A percentile compares a stretch with the other conserved stretches of the same genome.
These are phyloP conservation scores for Rosellinia necatrix DNA, from an alignment of 2,329 filamentous ascomycete genomes.

Conservation along the genomic window DNA sequence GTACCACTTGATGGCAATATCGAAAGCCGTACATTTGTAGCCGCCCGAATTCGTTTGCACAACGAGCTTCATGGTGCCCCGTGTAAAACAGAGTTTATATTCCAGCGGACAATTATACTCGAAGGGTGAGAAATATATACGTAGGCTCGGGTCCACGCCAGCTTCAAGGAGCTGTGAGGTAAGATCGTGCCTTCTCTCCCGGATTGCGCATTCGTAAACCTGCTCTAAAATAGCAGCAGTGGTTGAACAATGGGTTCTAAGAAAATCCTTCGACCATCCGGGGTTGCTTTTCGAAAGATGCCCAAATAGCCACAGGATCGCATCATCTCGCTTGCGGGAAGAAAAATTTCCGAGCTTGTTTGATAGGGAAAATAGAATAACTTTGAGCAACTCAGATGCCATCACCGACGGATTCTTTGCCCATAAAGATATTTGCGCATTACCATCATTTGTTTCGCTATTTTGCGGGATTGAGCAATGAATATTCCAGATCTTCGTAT, in stretches of 20 bases:
- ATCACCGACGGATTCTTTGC: not conserved
- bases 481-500: not conserved
- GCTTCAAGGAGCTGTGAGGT: constrained; percentile 9
- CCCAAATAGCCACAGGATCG: not conserved
- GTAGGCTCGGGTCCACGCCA: constrained; percentile 5
- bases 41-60: too few relatives aligned
- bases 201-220: constrained; percentile 9
- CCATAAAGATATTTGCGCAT: not conserved
- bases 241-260: constrained; percentile 1
- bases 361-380: constrained; percentile 10
- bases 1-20: not conserved
- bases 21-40: not conserved
- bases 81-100: too few relatives aligned
- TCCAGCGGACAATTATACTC: too few relatives aligned
- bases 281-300: constrained; percentile 4
- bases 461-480: not conserved
- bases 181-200: not conserved
- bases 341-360: constrained; percentile 7
- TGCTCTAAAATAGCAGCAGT: constrained; percentile 12
- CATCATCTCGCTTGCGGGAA: not conserved
- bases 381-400: constrained; percentile 6
- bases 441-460: not conserved
- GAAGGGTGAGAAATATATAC: not conserved
- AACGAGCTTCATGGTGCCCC: not conserved
- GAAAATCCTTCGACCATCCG: not conserved